phyloP scores from a whole-genome alignment of 148 eudicot genomes.

The Pouteria glomerata region DNA sequence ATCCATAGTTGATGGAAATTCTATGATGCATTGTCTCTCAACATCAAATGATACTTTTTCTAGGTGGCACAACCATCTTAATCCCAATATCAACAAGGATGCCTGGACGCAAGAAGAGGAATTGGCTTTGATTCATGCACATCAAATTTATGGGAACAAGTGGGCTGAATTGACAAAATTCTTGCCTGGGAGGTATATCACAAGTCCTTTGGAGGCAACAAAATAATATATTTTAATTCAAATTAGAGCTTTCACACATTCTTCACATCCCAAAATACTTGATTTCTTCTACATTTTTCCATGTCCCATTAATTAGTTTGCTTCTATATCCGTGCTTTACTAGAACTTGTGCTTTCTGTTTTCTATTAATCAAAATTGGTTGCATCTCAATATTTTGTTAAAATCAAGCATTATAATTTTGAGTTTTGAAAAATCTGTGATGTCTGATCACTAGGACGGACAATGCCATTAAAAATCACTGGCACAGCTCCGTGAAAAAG shows the following conservation, averaged over 20 bases:
- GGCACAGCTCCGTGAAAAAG: constrained; percentile 98
- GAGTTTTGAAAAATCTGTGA: constrained; percentile 16
- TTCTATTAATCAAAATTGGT: background rate
- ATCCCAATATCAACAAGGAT: constrained; percentile 89
- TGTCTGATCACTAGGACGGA: constrained; percentile 64
- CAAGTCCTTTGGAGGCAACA: background rate
- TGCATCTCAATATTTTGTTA: background rate
- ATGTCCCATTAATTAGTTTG: background rate
- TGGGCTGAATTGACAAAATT: constrained; percentile 95
- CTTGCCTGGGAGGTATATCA: constrained; percentile 78
- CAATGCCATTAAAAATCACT: constrained; percentile 95
- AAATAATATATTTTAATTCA: background rate
- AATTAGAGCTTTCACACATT: background rate
- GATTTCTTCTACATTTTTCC: background rate
- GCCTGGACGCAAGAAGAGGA: constrained; percentile 99
- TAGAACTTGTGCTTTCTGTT: background rate
- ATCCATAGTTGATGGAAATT: background rate
- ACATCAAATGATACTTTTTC: constrained; percentile 12
- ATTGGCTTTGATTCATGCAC: constrained; percentile 69
- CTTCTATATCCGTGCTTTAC: background rate
- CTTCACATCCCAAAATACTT: background rate
- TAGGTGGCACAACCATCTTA: constrained; percentile 99
- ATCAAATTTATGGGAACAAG: constrained; percentile 83
- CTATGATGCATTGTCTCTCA: constrained; percentile 11
- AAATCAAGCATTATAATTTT: background rate